Conservation (phyloP, 495 filamentous ascomycete species). For the Hapsidospora chrysogenum region DNA sequence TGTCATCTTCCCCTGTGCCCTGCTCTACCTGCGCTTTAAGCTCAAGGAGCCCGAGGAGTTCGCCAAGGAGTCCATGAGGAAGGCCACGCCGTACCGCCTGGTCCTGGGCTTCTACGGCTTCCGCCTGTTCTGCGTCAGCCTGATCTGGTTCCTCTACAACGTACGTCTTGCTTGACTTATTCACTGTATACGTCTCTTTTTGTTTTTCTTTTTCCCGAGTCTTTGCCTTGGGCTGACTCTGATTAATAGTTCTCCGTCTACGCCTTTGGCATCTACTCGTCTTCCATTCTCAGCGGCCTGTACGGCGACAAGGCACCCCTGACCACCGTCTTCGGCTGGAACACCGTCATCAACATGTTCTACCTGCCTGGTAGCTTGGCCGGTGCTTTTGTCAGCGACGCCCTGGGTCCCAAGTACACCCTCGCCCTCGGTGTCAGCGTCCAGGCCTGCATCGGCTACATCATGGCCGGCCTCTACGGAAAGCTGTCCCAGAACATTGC, state of each 20-base stretch:
- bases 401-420: constrained; percentile 55
- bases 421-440: constrained; percentile 46
- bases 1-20: constrained; percentile 55
- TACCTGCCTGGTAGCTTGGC: constrained; percentile 68
- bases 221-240: background rate
- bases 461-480: constrained; percentile 66
- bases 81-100: constrained; percentile 39
- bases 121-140: constrained; percentile 47
- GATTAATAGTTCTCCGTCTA: constrained; percentile 47
- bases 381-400: constrained; percentile 61
- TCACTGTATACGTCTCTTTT: no score
- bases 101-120: constrained; percentile 41
- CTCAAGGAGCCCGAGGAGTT: constrained; percentile 76
- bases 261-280: constrained; percentile 64
- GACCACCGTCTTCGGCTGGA: constrained; percentile 71
- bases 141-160: constrained; percentile 91
- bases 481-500: constrained; percentile 50
- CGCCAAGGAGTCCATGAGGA: constrained; percentile 35
- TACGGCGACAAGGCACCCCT: constrained; percentile 36
- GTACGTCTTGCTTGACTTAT: no score
- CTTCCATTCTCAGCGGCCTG: constrained; percentile 51
- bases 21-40: constrained; percentile 60
- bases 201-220: background rate
- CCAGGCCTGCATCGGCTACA: constrained; percentile 68
- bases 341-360: constrained; percentile 68